Base-by-base conservation (phyloP, 129 eudicot genomes). In the Lactuca sativa region DNA sequence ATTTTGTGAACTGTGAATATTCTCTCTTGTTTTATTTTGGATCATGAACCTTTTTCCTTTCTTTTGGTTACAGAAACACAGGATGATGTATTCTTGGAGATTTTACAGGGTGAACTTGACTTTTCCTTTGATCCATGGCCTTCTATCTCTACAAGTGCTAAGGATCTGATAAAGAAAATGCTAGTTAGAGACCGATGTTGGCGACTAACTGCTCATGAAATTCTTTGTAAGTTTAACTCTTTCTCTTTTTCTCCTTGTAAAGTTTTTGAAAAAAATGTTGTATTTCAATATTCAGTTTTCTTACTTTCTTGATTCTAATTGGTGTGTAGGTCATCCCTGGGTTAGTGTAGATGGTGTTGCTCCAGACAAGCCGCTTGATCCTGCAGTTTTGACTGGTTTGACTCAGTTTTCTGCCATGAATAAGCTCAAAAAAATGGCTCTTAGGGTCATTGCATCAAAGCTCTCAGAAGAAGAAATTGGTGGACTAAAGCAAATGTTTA, bases 401-500 rank as follows among this genome's bases (percentile, higher is more conserved):
- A 83, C 81, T n/a, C 95, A 86, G 69, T 92, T 88, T 77, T 88
- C 92, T 64, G 88, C 92, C 53, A 91, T 83, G 96, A 78, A 88
- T 65, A 88, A 91, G 75, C 85, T 92, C 58, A 88, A 88, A 90
- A 91, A 88, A 83, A 92, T 92, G 90, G 96, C 96, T 64, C 73
- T 92, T 14, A 86, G 83, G 82, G 89, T 89, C 18, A 89, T 86
- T 70, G 92, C 92, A 32, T 90, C 83, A 69, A 73, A 80, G 66
- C 82, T 89, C 3, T 83, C 90, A 1, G 86, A 89, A 55, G 96
- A 86, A 66, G 96, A 89, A 66, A 89, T 83, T 56, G 92, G 87
- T 11, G 90, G 96, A 31, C 18, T 89, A 21, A 81, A 68, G 64
- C 70, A 89, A 67, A 86, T 83, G 90, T 89, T 86, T 71, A 81